Evolutionary conservation across 2,329 filamentous ascomycete genomes (phyloP), one percentile per base, ranked within the genome.

Genomic region (Capronia americana): DNA sequence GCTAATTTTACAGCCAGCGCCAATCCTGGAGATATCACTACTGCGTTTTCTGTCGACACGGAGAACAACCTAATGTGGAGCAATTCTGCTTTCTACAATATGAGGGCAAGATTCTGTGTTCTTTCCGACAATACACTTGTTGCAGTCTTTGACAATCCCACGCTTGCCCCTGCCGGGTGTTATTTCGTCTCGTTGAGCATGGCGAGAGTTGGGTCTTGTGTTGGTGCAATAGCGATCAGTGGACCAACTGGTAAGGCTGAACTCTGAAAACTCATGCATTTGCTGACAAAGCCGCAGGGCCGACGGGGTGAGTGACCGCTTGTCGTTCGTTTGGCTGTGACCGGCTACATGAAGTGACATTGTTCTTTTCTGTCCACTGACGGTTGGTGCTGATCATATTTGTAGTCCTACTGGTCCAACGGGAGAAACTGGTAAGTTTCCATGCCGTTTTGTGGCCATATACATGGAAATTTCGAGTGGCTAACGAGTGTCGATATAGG

Each of bases 101-200:
- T 68, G 46, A 56, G 63, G 44, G 71, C 70, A 8, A 55, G 62
- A 17, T 72, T 70, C 28, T 72, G 70, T 56, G 53, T 72, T 32
- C 61, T 68, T 5, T 57, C 68, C 3, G 63, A 70, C 30, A 65
- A 68, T 48, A 65, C 51, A 14, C 62, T 72, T n/a, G 50, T 72
- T 41, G 68, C 69, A 7, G 66, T 71, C 10, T 72, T 72, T 53
- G 53, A 11, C 30, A 41, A 70, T 26, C 65, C 63, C 5, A 59
- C 44, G 14, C 57, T 58, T 34, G 66, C 69, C 20, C 71, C 71
- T 4, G 1, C 28, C 10, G 64, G 55, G 28, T 72, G 71, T 55
- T 20, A 66, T 17, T 72, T 72, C 55, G 68, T 72, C 11, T 41
- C 65, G 44, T 61, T 72, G 17, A 69, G 58, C 24, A 63, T 67